These are phyloP conservation scores for Penicillium psychrofluorescens DNA, from an alignment of 495 filamentous ascomycete species.

Conservation along the genomic window DNA sequence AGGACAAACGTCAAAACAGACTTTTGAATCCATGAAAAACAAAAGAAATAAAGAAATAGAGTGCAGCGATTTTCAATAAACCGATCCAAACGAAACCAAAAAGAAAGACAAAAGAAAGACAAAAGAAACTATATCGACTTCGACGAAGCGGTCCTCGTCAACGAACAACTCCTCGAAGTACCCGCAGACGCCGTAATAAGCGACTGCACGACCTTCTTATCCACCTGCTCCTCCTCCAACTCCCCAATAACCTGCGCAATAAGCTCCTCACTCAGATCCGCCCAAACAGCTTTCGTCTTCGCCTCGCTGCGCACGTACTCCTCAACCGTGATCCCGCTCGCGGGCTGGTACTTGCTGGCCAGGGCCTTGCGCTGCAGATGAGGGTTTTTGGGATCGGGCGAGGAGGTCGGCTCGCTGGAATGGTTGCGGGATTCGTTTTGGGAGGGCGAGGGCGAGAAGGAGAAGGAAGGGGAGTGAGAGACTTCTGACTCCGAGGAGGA, in stretches of 20 bases:
- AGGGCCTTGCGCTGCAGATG: conserved; percentile 4
- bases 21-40: neutral
- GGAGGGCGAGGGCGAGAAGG: too few relatives aligned
- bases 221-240: too few relatives aligned
- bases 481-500: too few relatives aligned
- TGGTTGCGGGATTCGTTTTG: too few relatives aligned
- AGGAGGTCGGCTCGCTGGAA: too few relatives aligned
- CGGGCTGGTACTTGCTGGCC: neutral
- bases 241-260: too few relatives aligned
- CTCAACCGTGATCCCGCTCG: conserved; percentile 5
- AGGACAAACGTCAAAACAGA: neutral
- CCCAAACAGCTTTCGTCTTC: too few relatives aligned
- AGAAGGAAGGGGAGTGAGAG: too few relatives aligned
- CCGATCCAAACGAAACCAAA: neutral
- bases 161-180: neutral
- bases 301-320: neutral
- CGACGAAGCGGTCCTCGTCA: neutral
- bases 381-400: conserved; percentile 6
- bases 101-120: neutral
- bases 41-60: neutral
- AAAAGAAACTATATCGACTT: neutral
- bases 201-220: conserved; percentile 19
- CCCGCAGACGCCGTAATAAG: neutral
- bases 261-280: too few relatives aligned
- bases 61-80: neutral